Percentiles rank a stretch among this genome's conserved stretches.
Conservation (phyloP, 495 filamentous ascomycete species). For the Aspergillus hancockii region DNA sequence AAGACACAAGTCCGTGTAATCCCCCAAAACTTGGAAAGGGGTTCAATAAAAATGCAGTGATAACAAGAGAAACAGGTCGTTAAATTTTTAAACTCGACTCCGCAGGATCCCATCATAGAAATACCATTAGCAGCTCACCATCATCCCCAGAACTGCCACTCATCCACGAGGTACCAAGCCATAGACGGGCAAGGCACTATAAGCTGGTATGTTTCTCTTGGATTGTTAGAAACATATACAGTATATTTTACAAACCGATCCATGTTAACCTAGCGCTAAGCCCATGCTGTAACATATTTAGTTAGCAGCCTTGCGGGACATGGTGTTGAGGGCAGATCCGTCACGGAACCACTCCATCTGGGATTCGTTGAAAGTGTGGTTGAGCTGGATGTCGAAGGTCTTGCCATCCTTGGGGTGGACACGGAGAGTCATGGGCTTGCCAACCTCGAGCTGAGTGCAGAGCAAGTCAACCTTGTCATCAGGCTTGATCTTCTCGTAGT, state of each 20-base stretch:
- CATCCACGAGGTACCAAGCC: not conserved
- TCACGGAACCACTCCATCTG: constrained; percentile 99
- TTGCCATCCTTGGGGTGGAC: constrained; percentile 86
- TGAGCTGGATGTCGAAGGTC: constrained; percentile 77
- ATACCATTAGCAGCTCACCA: constrained; percentile 22
- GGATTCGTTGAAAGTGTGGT: constrained; percentile 94
- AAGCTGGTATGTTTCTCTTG: constrained; percentile 9
- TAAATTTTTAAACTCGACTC: constrained; percentile 42
- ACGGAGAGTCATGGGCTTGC: constrained; percentile 87
- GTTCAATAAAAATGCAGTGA: constrained; percentile 25
- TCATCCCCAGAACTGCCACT: constrained; percentile 14
- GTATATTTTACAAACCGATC: constrained; percentile 38
- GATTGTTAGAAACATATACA: constrained; percentile 24
- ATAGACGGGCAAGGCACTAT: not conserved
- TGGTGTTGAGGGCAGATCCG: constrained; percentile 94
- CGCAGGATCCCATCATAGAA: constrained; percentile 33
- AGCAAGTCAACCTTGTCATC: constrained; percentile 89
- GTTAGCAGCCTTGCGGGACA: constrained; percentile 70
- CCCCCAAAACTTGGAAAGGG: constrained; percentile 40
- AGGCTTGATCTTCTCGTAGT: constrained; percentile 96
- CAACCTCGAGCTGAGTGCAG: constrained; percentile 88
- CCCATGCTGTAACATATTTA: constrained; percentile 30
- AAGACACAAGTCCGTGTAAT: constrained; percentile 46
- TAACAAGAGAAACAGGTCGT: constrained; percentile 44
- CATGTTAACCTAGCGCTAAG: constrained; percentile 8